Evolutionary conservation across 352 stramenopile species (phyloP).

Genomic region (Salisapilia sapeloensis): DNA sequence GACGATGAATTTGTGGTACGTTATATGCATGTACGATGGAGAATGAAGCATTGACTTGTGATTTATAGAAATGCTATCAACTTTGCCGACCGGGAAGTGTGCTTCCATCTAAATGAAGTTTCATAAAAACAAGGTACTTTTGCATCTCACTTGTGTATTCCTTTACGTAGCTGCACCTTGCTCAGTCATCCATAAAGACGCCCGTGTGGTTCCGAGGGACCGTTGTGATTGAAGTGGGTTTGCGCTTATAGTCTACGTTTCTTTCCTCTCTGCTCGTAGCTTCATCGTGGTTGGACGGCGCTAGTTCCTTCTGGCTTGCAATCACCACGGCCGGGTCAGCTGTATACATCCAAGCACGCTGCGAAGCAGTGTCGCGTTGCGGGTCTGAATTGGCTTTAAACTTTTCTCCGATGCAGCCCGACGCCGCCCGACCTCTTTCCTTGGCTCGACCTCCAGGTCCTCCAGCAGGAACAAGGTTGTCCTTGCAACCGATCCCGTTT

Average conservation of each 20-base stretch:
- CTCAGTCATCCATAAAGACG: conserved; percentile 41
- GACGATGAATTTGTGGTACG: conserved; percentile 73
- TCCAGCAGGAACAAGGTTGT: conserved; percentile 20
- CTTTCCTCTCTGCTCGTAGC: neutral
- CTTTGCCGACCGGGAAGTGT: neutral
- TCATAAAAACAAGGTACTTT: neutral
- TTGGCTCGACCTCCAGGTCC: conserved; percentile 16
- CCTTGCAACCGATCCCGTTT: neutral
- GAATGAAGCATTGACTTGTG: neutral
- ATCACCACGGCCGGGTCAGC: conserved; percentile 40
- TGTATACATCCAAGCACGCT: conserved; percentile 66
- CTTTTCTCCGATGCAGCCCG: conserved; percentile 41
- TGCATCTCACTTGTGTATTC: neutral
- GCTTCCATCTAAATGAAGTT: too few relatives aligned
- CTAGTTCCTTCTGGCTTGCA: neutral
- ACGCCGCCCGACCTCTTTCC: conserved; percentile 44
- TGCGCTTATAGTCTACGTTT: conserved; percentile 10
- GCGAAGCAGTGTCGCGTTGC: conserved; percentile 44
- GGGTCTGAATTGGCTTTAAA: conserved; percentile 35
- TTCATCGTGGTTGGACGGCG: neutral
- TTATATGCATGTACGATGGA: neutral
- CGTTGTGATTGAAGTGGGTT: conserved; percentile 40
- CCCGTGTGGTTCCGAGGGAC: conserved; percentile 29
- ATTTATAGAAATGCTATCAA: neutral
- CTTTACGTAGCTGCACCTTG: neutral